Conservation (phyloP, 352 stramenopile species). For the Phytophthora melonis region DNA sequence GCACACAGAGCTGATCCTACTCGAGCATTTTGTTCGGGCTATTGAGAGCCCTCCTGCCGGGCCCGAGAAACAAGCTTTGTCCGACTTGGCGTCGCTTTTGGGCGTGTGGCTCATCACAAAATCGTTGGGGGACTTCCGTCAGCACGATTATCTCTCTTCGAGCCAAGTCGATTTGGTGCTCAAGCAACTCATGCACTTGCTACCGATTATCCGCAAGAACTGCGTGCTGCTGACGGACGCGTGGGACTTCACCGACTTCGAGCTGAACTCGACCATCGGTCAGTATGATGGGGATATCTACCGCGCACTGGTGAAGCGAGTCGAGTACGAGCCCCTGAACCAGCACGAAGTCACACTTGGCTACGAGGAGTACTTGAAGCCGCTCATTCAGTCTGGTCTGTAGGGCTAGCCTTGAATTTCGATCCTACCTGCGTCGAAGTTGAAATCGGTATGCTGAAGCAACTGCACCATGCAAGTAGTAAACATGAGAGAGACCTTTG, state of each 20-base stretch:
- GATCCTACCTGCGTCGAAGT: too few relatives aligned
- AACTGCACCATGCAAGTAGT: too few relatives aligned
- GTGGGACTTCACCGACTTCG: constrained; percentile 59
- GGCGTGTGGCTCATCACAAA: constrained; percentile 44
- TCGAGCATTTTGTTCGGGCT: constrained; percentile 38
- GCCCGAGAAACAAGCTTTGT: constrained; percentile 28
- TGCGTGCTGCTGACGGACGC: constrained; percentile 49
- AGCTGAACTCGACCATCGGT: constrained; percentile 61
- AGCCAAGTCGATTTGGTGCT: constrained; percentile 2
- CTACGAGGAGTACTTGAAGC: constrained; percentile 47
- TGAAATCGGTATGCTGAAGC: too few relatives aligned
- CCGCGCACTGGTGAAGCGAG: constrained; percentile 45
- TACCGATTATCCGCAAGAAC: constrained; percentile 51
- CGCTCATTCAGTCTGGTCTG: constrained; percentile 27
- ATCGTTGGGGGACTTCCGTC: constrained; percentile 47
- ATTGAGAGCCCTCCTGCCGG: constrained; percentile 24
- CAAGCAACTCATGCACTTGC: constrained; percentile 35
- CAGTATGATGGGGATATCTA: constrained; percentile 60
- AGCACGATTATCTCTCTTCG: constrained; percentile 50
- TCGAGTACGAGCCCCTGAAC: constrained; percentile 47
- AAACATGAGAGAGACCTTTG: too few relatives aligned
- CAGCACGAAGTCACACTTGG: constrained; percentile 42
- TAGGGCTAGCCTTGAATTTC: constrained; percentile 2
- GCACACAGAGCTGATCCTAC: constrained; percentile 52
- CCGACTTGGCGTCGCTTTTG: constrained; percentile 33